These are phyloP conservation scores for Teratosphaeriaceae sp. DNA, from an alignment of 2,329 filamentous ascomycete species.

Conservation along the genomic window DNA sequence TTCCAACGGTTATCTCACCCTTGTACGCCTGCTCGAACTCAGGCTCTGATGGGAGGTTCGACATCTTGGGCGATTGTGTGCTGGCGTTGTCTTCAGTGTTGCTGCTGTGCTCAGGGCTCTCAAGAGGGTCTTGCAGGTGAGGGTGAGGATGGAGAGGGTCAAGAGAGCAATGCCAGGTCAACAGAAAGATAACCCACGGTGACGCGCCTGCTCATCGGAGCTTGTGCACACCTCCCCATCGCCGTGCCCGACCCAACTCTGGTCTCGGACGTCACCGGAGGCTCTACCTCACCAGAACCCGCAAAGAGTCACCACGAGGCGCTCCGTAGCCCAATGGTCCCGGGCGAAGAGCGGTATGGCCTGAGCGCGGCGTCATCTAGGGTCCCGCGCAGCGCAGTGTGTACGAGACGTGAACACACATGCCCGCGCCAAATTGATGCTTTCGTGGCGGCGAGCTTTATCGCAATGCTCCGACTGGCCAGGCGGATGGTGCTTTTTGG, in stretches of 20 bases:
- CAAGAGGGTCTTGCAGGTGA: background rate
- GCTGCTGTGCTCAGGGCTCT: too few relatives aligned
- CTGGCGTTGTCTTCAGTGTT: too few relatives aligned
- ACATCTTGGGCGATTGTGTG: constrained; percentile 37
- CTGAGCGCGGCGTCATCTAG: constrained; percentile 2
- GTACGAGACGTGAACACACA: constrained; percentile 1
- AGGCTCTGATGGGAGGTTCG: constrained; percentile 79
- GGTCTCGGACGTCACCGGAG: constrained; percentile 5
- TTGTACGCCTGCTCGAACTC: constrained; percentile 99
- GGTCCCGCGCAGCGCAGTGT: background rate
- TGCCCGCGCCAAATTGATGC: background rate
- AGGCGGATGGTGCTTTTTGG: background rate
- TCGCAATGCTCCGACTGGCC: constrained; percentile 1
- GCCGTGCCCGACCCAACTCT: too few relatives aligned
- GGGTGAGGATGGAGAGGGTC: background rate
- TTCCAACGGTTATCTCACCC: constrained; percentile 50
- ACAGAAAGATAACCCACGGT: constrained; percentile 2
- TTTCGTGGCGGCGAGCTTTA: background rate
- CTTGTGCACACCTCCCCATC: too few relatives aligned
- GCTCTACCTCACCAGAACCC: too few relatives aligned
- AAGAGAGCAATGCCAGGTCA: too few relatives aligned
- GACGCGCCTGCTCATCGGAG: background rate
- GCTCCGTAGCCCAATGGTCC: background rate
- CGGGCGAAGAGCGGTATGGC: background rate
- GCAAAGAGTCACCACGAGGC: too few relatives aligned